phyloP scores from a whole-genome alignment of 2,329 filamentous ascomycete genomes.

The Xylaria digitata region DNA sequence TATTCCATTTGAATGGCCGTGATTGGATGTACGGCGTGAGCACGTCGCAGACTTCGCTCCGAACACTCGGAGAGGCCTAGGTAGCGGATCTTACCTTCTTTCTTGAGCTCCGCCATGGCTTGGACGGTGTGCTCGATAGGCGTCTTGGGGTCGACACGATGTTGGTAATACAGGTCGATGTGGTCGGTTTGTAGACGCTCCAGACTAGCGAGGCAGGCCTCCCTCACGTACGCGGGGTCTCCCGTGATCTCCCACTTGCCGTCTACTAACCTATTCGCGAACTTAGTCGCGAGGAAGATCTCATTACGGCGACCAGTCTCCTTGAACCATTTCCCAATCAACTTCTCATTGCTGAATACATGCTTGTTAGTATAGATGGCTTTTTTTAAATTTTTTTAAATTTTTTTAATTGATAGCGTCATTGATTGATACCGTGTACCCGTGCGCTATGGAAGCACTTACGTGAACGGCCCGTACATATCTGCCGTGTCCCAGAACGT shows the following conservation, averaged over 20 bases:
- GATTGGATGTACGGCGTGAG: slow-evolving; percentile 60
- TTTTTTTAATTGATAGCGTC: no score
- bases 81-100: slow-evolving; percentile 63
- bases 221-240: slow-evolving; percentile 45
- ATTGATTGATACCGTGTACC: background rate
- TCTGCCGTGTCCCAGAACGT: slow-evolving; percentile 50
- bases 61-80: slow-evolving; percentile 62
- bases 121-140: slow-evolving; percentile 61
- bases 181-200: slow-evolving; percentile 60
- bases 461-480: slow-evolving; percentile 53
- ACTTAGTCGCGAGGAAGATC: slow-evolving; percentile 66
- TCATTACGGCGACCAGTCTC: slow-evolving; percentile 58
- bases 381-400: no score
- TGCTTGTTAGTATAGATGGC: background rate
- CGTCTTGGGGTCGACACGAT: slow-evolving; percentile 59
- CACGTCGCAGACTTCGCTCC: slow-evolving; percentile 60
- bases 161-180: slow-evolving; percentile 66
- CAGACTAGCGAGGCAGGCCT: slow-evolving; percentile 52
- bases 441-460: slow-evolving; percentile 18
- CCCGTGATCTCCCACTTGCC: slow-evolving; percentile 41
- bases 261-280: slow-evolving; percentile 53
- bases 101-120: slow-evolving; percentile 60
- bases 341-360: slow-evolving; percentile 52
- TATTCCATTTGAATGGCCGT: slow-evolving; percentile 64
- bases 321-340: slow-evolving; percentile 57